Evolutionary conservation across 2,329 filamentous ascomycete genomes (phyloP), one percentile per base, ranked within the genome.

Genomic region (Juglanconis oblonga): DNA sequence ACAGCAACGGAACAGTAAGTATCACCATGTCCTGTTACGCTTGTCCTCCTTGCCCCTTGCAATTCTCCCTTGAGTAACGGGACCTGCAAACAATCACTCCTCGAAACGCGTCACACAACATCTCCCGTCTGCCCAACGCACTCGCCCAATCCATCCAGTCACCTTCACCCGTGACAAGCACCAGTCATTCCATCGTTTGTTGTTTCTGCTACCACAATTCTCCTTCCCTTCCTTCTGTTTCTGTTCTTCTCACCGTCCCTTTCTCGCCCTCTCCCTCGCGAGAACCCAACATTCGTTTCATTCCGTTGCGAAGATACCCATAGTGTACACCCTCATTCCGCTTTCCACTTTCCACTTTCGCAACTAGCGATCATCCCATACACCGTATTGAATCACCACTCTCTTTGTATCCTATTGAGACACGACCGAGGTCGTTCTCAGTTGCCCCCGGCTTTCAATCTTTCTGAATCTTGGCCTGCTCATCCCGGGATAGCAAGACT

Each of bases 91-190:
- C 59, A 59, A 36, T 49, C n/a, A 33, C 48, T 63, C 52, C 38
- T 58, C 62, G 53, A 57, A 56, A 58, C 55, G 62, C 49, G 62
- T 63, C 62, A 40, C 55, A 63, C 62, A 53, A 35, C 44, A 44
- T 53, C 59, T 59, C 55, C 55, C 47, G 59, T 62, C 53, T 62
- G 58, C 55, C 58, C 58, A 47, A 50, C 53, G 7, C 33, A 13
- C 58, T 61, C 55, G 51, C 42, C 47, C 51, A 47, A 35, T 6
- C n/a, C 52, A 45, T 13, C 57, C 54, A 61, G 29, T 58, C 58
- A 55, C 24, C 50, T 55, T 13, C 24, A 11, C 11, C 24, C 55
- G 33, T 48, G 42, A 55, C 48, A 45, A 32, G 50, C 47, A 49
- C 42, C 48, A 52, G 36, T 51, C 45, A 52, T 49, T 44, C 50